These are phyloP conservation scores for Chenopodium suecicum DNA, from an alignment of 148 eudicot genomes.

Conservation along the genomic window DNA sequence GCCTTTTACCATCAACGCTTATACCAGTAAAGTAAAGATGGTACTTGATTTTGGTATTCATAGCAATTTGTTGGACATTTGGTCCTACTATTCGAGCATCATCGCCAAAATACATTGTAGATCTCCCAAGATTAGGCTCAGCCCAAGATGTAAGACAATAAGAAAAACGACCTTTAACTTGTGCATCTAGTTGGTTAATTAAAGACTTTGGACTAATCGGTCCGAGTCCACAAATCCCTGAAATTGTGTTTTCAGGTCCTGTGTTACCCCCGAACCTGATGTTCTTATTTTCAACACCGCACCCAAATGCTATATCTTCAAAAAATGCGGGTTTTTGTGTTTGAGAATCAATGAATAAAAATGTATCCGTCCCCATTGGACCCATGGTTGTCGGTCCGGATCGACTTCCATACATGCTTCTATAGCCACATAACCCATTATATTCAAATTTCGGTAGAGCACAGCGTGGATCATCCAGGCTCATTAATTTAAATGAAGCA, in stretches of 20 bases:
- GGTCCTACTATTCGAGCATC: constrained; percentile 10
- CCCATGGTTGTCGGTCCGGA: neutral
- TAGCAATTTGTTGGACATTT: neutral
- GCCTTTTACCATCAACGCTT: neutral
- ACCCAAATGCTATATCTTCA: too few species aligned
- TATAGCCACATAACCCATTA: constrained; percentile 7
- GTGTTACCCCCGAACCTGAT: neutral
- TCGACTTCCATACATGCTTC: neutral
- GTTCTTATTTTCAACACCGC: neutral
- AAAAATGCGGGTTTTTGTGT: neutral
- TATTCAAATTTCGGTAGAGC: neutral
- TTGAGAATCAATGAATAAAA: neutral
- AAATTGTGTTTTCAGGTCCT: neutral
- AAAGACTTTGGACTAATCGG: too few species aligned
- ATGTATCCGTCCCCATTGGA: neutral
- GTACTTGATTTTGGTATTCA: neutral
- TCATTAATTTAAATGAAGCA: neutral
- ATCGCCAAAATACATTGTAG: constrained; percentile 9
- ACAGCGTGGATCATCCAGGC: neutral
- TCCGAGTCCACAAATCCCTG: constrained; percentile 6
- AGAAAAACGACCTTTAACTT: constrained; percentile 15
- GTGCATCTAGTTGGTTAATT: neutral
- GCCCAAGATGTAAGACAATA: constrained; percentile 12
- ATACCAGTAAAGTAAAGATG: neutral
- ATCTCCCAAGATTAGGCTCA: neutral